A percentile compares a stretch with the other conserved stretches of the same genome.
These are phyloP conservation scores for Solanum sitiens DNA, from an alignment of 257 asterid genomes.

Conservation along the genomic window DNA sequence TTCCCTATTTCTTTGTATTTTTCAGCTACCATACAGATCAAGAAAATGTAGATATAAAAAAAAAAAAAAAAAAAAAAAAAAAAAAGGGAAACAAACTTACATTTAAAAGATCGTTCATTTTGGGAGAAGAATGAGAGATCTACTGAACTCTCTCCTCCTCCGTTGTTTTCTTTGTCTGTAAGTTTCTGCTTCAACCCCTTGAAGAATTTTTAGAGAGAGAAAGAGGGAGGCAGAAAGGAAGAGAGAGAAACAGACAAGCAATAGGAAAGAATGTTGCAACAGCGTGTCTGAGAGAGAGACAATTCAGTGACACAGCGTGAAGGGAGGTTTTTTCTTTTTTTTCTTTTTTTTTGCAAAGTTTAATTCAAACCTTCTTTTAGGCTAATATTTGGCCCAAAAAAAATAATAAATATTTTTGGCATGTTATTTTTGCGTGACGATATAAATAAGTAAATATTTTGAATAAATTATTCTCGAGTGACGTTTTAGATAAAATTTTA, in stretches of 20 bases:
- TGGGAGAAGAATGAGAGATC: neutral
- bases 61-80: neutral
- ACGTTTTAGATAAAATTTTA: too few species aligned
- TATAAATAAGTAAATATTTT: too few species aligned
- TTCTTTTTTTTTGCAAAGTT: neutral
- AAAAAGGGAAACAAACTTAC: neutral
- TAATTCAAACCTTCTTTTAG: neutral
- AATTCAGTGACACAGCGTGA: conserved; percentile 11
- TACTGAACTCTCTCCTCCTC: neutral
- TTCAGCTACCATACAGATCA: neutral
- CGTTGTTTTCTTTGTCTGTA: neutral
- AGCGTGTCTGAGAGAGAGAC: neutral
- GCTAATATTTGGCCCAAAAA: neutral
- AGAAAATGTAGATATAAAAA: neutral
- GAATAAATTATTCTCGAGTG: too few species aligned
- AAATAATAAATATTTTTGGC: neutral
- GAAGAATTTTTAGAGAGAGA: neutral
- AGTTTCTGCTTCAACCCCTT: neutral
- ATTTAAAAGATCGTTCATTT: conserved; percentile 1
- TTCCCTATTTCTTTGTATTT: neutral
- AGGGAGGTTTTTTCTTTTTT: conserved; percentile 8
- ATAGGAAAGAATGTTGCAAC: neutral
- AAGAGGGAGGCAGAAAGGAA: neutral
- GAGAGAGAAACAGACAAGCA: conserved; percentile 2
- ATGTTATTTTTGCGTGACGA: too few species aligned